These are phyloP conservation scores for Fusarium dlaminii DNA, from an alignment of 2,329 filamentous ascomycete genomes.

Conservation along the genomic window DNA sequence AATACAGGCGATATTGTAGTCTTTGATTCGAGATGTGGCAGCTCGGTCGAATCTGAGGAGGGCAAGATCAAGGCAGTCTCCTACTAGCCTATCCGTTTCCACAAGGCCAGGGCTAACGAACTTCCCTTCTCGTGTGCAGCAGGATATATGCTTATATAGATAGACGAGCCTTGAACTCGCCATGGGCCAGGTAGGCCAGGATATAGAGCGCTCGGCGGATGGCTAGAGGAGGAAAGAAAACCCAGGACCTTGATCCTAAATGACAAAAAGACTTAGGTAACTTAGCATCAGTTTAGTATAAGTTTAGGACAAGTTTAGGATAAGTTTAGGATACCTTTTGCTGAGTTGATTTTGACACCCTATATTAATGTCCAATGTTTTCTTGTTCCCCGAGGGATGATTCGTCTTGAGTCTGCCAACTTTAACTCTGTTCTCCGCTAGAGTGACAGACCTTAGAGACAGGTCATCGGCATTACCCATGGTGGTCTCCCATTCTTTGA, in stretches of 20 bases:
- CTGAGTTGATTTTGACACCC: no score
- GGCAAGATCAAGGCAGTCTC: neutral
- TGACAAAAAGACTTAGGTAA: no score
- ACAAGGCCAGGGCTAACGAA: neutral
- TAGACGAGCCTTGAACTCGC: neutral
- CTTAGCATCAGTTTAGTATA: no score
- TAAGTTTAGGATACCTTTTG: no score
- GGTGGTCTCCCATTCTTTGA: neutral
- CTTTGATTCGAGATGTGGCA: accelerated
- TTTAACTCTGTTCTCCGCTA: neutral
- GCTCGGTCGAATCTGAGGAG: neutral
- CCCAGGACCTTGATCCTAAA: no score
- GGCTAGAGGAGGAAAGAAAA: no score
- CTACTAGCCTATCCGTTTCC: neutral
- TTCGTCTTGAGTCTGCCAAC: neutral
- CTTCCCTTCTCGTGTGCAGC: accelerated
- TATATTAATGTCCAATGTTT: no score
- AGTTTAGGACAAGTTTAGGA: no score
- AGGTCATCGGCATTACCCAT: neutral
- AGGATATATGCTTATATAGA: neutral
- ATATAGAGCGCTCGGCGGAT: neutral
- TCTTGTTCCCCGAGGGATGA: no score
- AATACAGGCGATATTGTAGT: neutral
- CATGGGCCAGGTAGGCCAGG: neutral
- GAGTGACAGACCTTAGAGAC: neutral